phyloP scores from a whole-genome alignment of 345 rosid genomes.

The Gossypium bickii region DNA sequence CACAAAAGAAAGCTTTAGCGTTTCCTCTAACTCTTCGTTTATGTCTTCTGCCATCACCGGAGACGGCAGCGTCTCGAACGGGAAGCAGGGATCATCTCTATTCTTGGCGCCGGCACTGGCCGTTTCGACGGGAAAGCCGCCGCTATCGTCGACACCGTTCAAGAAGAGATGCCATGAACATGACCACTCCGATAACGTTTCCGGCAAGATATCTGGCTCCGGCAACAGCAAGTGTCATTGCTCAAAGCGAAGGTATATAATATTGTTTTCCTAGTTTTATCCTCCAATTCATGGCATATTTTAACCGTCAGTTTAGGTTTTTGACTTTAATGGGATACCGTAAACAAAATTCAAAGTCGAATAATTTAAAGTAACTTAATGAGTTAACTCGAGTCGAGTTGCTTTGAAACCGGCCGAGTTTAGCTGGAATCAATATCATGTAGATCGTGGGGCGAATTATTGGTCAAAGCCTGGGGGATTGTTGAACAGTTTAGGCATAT shows the following conservation, averaged over 20 bases:
- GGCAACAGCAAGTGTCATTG: conserved; percentile 73
- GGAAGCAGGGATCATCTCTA: conserved; percentile 63
- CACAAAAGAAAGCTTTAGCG: conserved; percentile 66
- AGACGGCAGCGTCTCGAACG: conserved; percentile 91
- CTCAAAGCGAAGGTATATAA: conserved; percentile 70
- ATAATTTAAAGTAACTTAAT: too few species aligned
- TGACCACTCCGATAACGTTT: conserved; percentile 47
- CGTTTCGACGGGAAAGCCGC: conserved; percentile 68
- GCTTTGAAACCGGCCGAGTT: not conserved
- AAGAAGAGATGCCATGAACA: conserved; percentile 74
- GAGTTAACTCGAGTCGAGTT: too few species aligned
- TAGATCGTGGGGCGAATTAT: too few species aligned
- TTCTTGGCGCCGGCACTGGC: conserved; percentile 48
- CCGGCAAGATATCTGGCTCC: conserved; percentile 34
- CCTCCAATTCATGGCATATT: conserved; percentile 10
- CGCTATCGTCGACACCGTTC: conserved; percentile 32
- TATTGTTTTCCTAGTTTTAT: not conserved
- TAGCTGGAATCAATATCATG: too few species aligned
- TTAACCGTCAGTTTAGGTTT: conserved; percentile 4
- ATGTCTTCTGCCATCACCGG: conserved; percentile 87
- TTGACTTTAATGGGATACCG: not conserved
- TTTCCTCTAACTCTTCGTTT: conserved; percentile 73
- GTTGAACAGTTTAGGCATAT: conserved; percentile 3
- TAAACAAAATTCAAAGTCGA: too few species aligned
- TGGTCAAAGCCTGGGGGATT: conserved; percentile 28